phyloP scores from a whole-genome alignment of 108 stramenopile genomes.

The Chaetoceros muelleri region DNA sequence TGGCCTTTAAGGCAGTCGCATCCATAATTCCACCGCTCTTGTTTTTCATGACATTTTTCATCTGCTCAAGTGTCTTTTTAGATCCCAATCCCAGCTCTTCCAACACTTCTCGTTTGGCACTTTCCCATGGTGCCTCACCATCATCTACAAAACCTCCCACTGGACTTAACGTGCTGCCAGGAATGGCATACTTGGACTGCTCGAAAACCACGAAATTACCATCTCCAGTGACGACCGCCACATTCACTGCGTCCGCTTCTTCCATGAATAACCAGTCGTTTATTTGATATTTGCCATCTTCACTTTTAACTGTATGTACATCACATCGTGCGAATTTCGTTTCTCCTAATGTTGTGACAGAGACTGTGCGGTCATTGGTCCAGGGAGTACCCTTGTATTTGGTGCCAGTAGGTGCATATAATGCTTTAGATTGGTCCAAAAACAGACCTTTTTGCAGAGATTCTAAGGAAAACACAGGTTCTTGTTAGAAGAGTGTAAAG shows the following conservation, averaged over 20 bases:
- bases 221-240: constrained; percentile 27
- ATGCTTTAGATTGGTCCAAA: too few species aligned
- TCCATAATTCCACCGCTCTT: background rate
- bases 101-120: constrained; percentile 40
- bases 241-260: constrained; percentile 44
- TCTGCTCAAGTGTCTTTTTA: constrained; percentile 5
- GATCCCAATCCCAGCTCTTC: constrained; percentile 49
- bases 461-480: too few species aligned
- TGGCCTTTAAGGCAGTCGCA: background rate
- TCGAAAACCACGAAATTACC: constrained; percentile 33
- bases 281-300: constrained; percentile 16
- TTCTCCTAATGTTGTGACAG: constrained; percentile 15
- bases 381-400: background rate
- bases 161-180: constrained; percentile 27
- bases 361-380: background rate
- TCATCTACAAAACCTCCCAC: constrained; percentile 50
- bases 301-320: constrained; percentile 30
- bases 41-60: background rate
- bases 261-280: constrained; percentile 58
- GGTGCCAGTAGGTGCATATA: background rate
- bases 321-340: constrained; percentile 51
- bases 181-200: constrained; percentile 48
- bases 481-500: too few species aligned
- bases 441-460: too few species aligned
- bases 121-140: constrained; percentile 35